Percentiles rank a stretch among this genome's conserved stretches.
These are phyloP conservation scores for Biscutella laevigata DNA, from an alignment of 441 rosid species.

Conservation along the genomic window DNA sequence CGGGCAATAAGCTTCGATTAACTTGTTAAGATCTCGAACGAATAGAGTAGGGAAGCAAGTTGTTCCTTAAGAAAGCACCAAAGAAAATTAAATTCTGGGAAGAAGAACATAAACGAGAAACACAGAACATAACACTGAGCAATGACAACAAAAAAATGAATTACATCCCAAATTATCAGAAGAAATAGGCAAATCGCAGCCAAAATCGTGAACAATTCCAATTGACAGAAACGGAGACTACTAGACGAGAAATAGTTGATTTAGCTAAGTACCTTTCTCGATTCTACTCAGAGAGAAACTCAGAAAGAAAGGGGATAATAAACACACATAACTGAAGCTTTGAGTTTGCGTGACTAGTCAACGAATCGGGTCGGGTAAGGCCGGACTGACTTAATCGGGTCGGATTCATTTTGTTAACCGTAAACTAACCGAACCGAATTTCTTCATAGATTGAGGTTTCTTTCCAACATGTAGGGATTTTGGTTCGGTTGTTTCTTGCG, in stretches of 20 bases:
- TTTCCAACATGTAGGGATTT: no score
- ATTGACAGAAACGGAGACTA: neutral
- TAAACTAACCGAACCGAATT: constrained; percentile 1
- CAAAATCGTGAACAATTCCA: neutral
- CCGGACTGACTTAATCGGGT: neutral
- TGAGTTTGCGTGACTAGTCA: neutral
- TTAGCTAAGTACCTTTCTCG: constrained; percentile 5
- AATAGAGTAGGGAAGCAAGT: neutral
- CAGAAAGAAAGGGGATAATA: neutral
- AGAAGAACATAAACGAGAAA: neutral
- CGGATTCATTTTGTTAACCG: constrained; percentile 6
- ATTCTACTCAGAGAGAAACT: constrained; percentile 8
- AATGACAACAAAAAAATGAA: neutral
- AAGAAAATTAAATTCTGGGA: neutral
- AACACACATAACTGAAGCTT: no score
- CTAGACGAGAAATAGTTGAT: neutral
- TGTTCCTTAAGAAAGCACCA: neutral
- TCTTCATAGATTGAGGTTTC: no score
- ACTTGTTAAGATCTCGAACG: neutral
- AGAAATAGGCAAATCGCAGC: neutral
- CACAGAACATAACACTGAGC: neutral
- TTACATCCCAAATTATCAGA: neutral
- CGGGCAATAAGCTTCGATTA: neutral
- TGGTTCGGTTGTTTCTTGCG: no score
- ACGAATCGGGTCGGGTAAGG: constrained; percentile 12